Evolutionary conservation across 2,329 filamentous ascomycete genomes (phyloP).

Genomic region (Calycina marina): DNA sequence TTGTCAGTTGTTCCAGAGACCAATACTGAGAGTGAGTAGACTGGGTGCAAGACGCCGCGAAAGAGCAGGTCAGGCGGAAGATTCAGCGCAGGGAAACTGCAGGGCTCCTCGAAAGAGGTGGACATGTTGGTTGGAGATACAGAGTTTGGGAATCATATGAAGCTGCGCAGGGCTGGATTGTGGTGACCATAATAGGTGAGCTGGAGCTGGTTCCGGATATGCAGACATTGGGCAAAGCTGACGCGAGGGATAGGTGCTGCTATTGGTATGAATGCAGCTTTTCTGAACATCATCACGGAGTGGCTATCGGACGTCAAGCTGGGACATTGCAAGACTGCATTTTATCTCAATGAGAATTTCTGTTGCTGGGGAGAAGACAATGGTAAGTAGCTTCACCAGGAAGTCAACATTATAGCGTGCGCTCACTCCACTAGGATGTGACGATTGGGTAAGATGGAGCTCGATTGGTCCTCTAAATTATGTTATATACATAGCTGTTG

Average conservation of each 20-base stretch:
- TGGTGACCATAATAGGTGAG: conserved; percentile 70
- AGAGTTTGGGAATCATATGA: conserved; percentile 80
- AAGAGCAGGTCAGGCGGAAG: conserved; percentile 73
- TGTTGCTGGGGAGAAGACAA: conserved; percentile 95
- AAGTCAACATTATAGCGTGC: too few relatives aligned
- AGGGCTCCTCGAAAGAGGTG: conserved; percentile 52
- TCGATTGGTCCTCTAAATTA: conserved; percentile 69
- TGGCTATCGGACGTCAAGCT: conserved; percentile 94
- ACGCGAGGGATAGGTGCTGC: conserved; percentile 41
- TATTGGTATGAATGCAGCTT: conserved; percentile 84
- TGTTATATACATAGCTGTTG: conserved; percentile 73
- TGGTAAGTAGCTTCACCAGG: too few relatives aligned
- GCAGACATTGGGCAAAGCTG: conserved; percentile 8
- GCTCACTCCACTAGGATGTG: conserved; percentile 45
- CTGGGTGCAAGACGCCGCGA: conserved; percentile 94
- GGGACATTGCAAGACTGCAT: conserved; percentile 88
- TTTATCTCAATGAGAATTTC: conserved; percentile 94
- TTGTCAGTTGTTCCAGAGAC: neutral
- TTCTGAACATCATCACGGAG: conserved; percentile 90
- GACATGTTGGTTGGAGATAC: conserved; percentile 61
- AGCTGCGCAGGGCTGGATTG: conserved; percentile 94
- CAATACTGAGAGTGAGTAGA: conserved; percentile 40
- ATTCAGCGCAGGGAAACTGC: conserved; percentile 57
- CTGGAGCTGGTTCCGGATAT: too few relatives aligned
- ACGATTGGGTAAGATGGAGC: conserved; percentile 83